phyloP scores from a whole-genome alignment of 768 basidiomycete genomes.

The Solioccasus polychromus region DNA sequence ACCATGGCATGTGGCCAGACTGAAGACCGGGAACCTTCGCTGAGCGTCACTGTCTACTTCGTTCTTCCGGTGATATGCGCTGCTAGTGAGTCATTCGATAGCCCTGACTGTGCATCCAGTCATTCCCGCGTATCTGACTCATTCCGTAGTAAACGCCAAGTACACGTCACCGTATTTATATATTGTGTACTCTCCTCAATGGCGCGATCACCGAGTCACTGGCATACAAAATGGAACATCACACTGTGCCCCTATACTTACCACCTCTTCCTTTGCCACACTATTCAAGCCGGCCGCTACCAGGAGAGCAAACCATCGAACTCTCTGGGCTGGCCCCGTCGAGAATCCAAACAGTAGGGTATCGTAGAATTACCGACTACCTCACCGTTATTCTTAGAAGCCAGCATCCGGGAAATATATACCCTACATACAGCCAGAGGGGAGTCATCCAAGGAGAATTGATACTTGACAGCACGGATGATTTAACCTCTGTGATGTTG shows the following conservation, averaged over 20 bases:
- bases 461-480: slow-evolving; percentile 9
- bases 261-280: slow-evolving; percentile 49
- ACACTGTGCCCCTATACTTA: slow-evolving; percentile 47
- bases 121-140: too few relatives aligned
- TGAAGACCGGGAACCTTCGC: too few relatives aligned
- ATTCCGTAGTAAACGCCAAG: too few relatives aligned
- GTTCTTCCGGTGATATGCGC: too few relatives aligned
- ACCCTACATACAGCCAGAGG: slow-evolving; percentile 19
- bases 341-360: slow-evolving; percentile 14
- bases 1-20: too few relatives aligned
- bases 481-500: slow-evolving; percentile 17
- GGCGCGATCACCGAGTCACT: too few relatives aligned
- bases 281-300: slow-evolving; percentile 51
- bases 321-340: slow-evolving; percentile 31
- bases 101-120: too few relatives aligned
- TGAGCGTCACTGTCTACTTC: too few relatives aligned
- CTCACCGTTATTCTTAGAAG: slow-evolving; percentile 24
- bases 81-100: too few relatives aligned
- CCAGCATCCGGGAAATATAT: slow-evolving; percentile 21
- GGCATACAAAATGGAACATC: too few relatives aligned
- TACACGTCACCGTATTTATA: too few relatives aligned
- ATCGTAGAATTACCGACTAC: slow-evolving; percentile 29
- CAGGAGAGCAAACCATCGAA: slow-evolving; percentile 50
- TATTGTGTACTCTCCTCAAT: too few relatives aligned
- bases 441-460: slow-evolving; percentile 25